Evolutionary conservation across 169 alveolate genomes (phyloP), one percentile per base, ranked within the genome.

Genomic region (Miamiensis avidus): DNA sequence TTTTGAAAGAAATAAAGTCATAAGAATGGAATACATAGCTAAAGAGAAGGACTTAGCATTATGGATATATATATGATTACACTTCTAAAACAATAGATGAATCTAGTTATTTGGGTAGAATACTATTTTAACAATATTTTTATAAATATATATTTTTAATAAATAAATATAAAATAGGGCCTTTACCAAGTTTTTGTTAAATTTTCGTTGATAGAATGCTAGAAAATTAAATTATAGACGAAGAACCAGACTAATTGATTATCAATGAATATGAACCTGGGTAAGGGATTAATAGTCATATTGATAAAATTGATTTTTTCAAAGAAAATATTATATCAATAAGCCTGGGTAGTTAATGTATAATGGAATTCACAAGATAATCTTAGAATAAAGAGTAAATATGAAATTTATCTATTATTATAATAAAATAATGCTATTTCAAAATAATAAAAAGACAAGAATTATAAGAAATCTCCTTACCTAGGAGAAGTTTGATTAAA

Each of bases 11-110:
- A 27, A 31, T 77, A 1, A 33, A 77, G 31, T 15, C 31, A 27
- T 16, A 25, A 16, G 30, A 30, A 0, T 77, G 82, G 82, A 77
- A 77, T n/a, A 77, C 65, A 0, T 16, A 77, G 29, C n/a, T 77
- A 33, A 77, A 77, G 33, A 77, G 82, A 33, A 77, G 82, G n/a
- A 77, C 82, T 77, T 33, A 77, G 33, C 82, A 77, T 26, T 77
- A 77, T 33, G 82, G 82, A 31, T 77, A 77, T 34, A 77, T 20
- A 34, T 77, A 77, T 77, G 82, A 77, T 33, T 77, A 77, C 64
- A 25, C 82, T 27, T 1, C 25, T 16, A 77, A 77, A 77, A 32
- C 82, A 31, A 77, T 77, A 25, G 72, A 77, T 33, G 29, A 77
- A 33, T 33, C n/a, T 77, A 30, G 28, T 65, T 77, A 6, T 77